phyloP scores from a whole-genome alignment of 768 basidiomycete species.

The Kwoniella europaea region DNA sequence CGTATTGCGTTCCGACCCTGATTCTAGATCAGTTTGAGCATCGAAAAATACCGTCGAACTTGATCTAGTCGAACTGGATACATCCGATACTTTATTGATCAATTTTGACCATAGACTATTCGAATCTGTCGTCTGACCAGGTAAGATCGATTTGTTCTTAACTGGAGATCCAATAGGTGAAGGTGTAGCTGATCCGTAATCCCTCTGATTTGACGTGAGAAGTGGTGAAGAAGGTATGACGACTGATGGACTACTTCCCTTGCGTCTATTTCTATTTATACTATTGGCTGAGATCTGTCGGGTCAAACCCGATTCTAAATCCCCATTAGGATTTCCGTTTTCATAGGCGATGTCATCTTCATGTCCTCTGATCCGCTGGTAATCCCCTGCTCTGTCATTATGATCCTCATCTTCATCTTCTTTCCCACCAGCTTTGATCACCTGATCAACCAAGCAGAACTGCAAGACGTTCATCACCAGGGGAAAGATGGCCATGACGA shows the following conservation, averaged over 20 bases:
- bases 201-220: slow-evolving; percentile 10
- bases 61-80: slow-evolving; percentile 7
- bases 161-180: slow-evolving; percentile 17
- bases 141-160: not conserved
- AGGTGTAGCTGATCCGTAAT: slow-evolving; percentile 25
- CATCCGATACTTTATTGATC: slow-evolving; percentile 15
- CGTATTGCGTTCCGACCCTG: not conserved
- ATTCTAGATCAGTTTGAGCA: slow-evolving; percentile 7
- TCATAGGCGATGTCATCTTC: not conserved
- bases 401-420: slow-evolving; percentile 20
- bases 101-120: slow-evolving; percentile 17
- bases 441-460: slow-evolving; percentile 85
- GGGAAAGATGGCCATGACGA: slow-evolving; percentile 87
- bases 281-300: slow-evolving; percentile 6
- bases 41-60: slow-evolving; percentile 16
- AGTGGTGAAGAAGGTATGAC: slow-evolving; percentile 25
- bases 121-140: not conserved
- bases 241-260: slow-evolving; percentile 3
- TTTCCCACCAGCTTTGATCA: slow-evolving; percentile 50
- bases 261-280: not conserved
- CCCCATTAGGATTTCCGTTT: not conserved
- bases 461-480: slow-evolving; percentile 64
- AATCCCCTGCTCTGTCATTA: not conserved
- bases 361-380: slow-evolving; percentile 2
- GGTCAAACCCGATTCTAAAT: slow-evolving; percentile 6